Evolutionary conservation across 805 yeast species (phyloP), one percentile per base, ranked within the genome.

Genomic region (Candida maltosa): DNA sequence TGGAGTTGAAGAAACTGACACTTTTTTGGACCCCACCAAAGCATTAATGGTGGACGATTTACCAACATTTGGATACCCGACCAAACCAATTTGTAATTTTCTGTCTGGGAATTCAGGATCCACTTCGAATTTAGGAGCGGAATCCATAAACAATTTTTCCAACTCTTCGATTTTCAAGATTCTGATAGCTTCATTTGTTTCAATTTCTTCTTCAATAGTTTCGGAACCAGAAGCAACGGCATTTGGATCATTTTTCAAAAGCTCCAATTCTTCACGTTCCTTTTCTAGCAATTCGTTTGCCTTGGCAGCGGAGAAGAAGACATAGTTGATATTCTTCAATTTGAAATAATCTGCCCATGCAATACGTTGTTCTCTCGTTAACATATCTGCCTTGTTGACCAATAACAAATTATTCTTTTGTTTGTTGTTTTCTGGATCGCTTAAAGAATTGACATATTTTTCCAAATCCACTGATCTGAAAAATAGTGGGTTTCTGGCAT

Each of bases 21-120:
- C 99, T 58, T 87, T 89, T 55, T 93, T 93, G 14, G 97, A 80
- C 10, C 98, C 98, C 30, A 91, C 93, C 27, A 93, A 70, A 0
- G 98, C 97, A 60, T 93, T 93, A 51, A 93, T 93, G 2, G 97
- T 93, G n/a, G 97, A 89, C 2, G 97, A 93, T 56, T 87, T 87
- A 67, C 96, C 96, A 17, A 70, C 76, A 57, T 91, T 93, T 26
- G 99, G 99, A 58, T 93, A 93, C 22, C 99, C 99, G 15, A 93
- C 98, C 46, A 93, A 72, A 40, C 99, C 99, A 45, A 93, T 87
- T 56, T 88, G 94, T 35, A 86, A 66, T 41, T 82, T 70, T 23
- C 72, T 54, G 40, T 78, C 75, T 12, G 79, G 78, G 44, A 70
- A 73, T 1, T 81, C 84, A 21, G 76, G 75, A 34, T 65, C 69